Base-by-base conservation (phyloP, 495 filamentous ascomycete species). In the Penicillium crystallinum region DNA sequence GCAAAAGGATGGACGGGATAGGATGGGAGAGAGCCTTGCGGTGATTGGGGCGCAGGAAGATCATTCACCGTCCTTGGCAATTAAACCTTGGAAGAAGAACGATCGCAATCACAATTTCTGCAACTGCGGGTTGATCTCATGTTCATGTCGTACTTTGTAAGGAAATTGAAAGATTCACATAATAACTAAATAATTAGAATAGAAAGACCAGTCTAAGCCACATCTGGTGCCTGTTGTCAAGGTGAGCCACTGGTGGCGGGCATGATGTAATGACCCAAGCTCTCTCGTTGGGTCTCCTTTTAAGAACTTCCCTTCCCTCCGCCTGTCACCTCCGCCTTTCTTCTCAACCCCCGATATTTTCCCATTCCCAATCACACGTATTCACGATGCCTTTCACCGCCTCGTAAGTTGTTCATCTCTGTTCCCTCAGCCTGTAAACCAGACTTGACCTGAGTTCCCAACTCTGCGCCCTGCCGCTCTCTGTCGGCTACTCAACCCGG, bases 341-440 rank as follows among this genome's bases (percentile, higher is more conserved):
- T 18, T 23, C 43, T 23, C 48, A 17, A 11, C 33, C 29, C 15
- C 34, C 22, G 8, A 18, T 31, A n/a, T 2, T 40, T 36, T 19
- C 35, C 38, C 19, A 49, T 11, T 19, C 15, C 9, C 9, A n/a
- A 36, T 19, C 15, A 33, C 19, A 31, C 31, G 43, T 41, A 2
- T 27, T 38, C 74, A 81, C 45, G 52, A 84, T 84, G 81, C 72
- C 81, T 75, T 83, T 84, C 76, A 83, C 81, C 57, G 80, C 78
- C 46, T 82, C 79, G 80, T 82, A 79, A 74, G 77, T 75, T 43
- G 8, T 19, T 34, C 39, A 34, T 18, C 37, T 21, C 25, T 25
- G 22, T 31, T 29, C 36, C 11, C 12, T 6, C n/a, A 22, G 19
- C 10, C 2, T 44, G 12, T 23, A 19, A 11, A 11, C 6, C 14